Evolutionary conservation across 768 basidiomycete species (phyloP).

Genomic region (Obba rivulosa): DNA sequence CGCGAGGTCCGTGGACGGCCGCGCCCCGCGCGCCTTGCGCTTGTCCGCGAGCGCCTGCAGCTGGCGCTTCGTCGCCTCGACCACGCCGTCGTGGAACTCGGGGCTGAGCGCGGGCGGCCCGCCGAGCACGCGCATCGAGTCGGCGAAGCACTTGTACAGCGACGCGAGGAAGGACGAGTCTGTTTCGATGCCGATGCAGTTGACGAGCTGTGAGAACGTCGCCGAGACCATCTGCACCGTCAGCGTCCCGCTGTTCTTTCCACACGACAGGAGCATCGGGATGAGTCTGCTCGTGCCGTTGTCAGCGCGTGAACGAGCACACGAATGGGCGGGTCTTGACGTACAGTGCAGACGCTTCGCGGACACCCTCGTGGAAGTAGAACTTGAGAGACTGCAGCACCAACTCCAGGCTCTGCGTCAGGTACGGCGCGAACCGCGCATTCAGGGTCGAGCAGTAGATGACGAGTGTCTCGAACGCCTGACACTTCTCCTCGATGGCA

Average conservation of each 20-base stretch:
- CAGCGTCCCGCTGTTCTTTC: constrained; percentile 59
- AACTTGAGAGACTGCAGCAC: constrained; percentile 67
- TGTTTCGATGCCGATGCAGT: constrained; percentile 57
- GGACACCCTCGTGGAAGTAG: constrained; percentile 80
- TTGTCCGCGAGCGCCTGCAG: constrained; percentile 64
- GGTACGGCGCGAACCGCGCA: constrained; percentile 63
- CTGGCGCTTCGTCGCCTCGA: constrained; percentile 70
- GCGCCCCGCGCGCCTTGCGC: constrained; percentile 48
- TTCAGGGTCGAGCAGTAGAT: constrained; percentile 72
- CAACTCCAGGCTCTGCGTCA: constrained; percentile 66
- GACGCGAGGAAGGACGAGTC: constrained; percentile 77
- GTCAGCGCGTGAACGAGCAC: neutral
- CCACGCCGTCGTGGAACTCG: constrained; percentile 47
- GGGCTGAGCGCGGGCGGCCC: constrained; percentile 46
- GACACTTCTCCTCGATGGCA: constrained; percentile 81
- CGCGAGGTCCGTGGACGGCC: constrained; percentile 27
- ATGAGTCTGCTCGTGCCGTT: constrained; percentile 50
- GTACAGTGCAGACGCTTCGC: constrained; percentile 73
- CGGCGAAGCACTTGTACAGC: constrained; percentile 65
- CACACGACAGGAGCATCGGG: constrained; percentile 65
- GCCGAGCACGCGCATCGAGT: constrained; percentile 55
- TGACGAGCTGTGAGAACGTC: constrained; percentile 60
- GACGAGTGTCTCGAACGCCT: constrained; percentile 83
- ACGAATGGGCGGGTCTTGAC: constrained; percentile 18
- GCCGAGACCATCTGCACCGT: constrained; percentile 66